phyloP scores from a whole-genome alignment of 352 stramenopile genomes.

The Globisporangium okanoganense region DNA sequence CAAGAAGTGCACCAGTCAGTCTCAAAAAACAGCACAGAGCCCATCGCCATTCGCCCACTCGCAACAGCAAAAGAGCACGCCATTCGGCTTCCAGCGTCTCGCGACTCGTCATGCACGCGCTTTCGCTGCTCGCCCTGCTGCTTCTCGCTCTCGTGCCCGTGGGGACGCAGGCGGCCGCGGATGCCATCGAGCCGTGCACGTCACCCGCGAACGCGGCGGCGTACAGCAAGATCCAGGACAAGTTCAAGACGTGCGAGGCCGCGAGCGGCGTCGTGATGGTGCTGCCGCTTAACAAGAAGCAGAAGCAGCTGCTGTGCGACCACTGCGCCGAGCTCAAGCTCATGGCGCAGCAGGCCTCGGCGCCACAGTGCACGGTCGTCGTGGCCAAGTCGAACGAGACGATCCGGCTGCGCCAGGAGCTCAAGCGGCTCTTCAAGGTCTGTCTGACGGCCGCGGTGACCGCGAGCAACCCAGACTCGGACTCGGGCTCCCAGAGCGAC shows the following conservation, averaged over 20 bases:
- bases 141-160: no score
- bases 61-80: no score
- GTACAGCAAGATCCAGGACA: neutral
- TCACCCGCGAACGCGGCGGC: neutral
- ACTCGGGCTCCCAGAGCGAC: neutral
- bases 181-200: neutral
- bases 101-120: no score
- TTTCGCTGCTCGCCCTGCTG: no score
- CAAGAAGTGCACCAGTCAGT: no score
- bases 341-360: no score
- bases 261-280: slow-evolving; percentile 1
- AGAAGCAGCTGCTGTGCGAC: slow-evolving; percentile 2
- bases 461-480: neutral
- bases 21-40: no score
- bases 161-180: neutral
- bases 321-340: neutral
- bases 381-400: neutral
- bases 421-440: neutral
- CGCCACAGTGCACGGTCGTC: neutral
- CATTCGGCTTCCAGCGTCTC: no score
- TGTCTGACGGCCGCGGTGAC: neutral
- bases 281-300: neutral
- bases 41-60: no score
- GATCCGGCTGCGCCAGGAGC: neutral
- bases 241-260: neutral